Evolutionary conservation across 2,329 filamentous ascomycete genomes (phyloP), one percentile per base, ranked within the genome.

Genomic region (Paramyrothecium sp.): DNA sequence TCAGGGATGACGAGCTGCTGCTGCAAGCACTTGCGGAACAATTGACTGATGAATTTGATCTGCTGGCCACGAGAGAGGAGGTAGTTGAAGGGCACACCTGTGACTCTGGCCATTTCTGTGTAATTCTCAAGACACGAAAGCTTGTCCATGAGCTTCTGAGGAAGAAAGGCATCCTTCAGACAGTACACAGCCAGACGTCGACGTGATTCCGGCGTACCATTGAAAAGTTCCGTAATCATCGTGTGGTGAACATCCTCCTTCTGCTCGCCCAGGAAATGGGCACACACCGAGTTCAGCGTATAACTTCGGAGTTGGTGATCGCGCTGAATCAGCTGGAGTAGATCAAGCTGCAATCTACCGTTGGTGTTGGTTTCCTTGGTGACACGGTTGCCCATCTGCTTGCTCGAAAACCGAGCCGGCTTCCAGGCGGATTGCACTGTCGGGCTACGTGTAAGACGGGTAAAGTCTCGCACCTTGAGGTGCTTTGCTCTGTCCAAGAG

Each of bases 21-120:
- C 63, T 98, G 92, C 30, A 95, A 75, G 3, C 95, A 93, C 73
- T 98, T 98, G 57, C 95, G 89, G 81, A 96, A 99, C 17, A 99
- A 81, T 71, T 99, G 95, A 71, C 93, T 98, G 76, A 99, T 86
- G 76, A 99, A 99, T 69, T 97, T 97, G 71, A 99, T 88, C 74
- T 99, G 96, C 72, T 99, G 95, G 49, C 95, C 95, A 69, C 93
- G 88, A 22, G 95, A 87, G 2, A 99, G 83, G 49, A 99, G 82
- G 69, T 89, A 96, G 70, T 97, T 98, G 80, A 99, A 99, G 0
- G 95, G 95, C 4, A 99, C 94, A 66, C 95, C 95, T 23, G 96
- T 99, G 75, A 99, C 95, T 85, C 95, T 95, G 57, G 95, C 94
- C 95, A 99, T 99, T 76, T 99, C 95, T 0, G 95, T 98, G 69